Percentiles rank a stretch among this genome's conserved stretches.
Conservation (phyloP, 441 rosid genomes). For the Arabidopsis lyrata region DNA sequence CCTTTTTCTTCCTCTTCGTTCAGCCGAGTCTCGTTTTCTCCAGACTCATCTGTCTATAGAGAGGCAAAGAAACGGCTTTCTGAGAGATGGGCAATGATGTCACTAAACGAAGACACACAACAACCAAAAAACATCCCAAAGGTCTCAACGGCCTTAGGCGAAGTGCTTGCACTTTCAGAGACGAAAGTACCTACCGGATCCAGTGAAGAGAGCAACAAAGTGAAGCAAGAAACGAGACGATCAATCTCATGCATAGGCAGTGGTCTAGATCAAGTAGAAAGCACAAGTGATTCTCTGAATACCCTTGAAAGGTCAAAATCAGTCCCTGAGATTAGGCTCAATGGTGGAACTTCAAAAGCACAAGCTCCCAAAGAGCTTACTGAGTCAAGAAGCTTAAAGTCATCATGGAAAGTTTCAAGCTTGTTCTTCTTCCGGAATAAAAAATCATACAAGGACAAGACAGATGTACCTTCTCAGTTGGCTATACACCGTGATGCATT, state of each 20-base stretch:
- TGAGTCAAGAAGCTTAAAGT: slow-evolving; percentile 61
- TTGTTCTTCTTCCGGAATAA: slow-evolving; percentile 79
- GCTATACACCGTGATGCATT: slow-evolving; percentile 39
- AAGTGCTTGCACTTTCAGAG: slow-evolving; percentile 93
- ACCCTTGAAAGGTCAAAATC: slow-evolving; percentile 78
- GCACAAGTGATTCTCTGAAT: slow-evolving; percentile 53
- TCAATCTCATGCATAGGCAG: slow-evolving; percentile 60
- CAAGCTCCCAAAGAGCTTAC: slow-evolving; percentile 57
- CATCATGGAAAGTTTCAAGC: slow-evolving; percentile 83
- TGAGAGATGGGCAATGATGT: slow-evolving; percentile 94
- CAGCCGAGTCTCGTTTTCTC: slow-evolving; percentile 77
- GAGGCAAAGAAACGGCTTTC: slow-evolving; percentile 98
- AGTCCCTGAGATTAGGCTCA: slow-evolving; percentile 59
- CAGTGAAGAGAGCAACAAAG: slow-evolving; percentile 47
- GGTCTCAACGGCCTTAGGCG: slow-evolving; percentile 90
- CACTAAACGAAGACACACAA: slow-evolving; percentile 53
- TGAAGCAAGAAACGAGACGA: slow-evolving; percentile 50
- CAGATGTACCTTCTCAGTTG: slow-evolving; percentile 46
- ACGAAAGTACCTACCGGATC: slow-evolving; percentile 49
- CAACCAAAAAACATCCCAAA: slow-evolving; percentile 44
- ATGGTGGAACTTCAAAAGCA: slow-evolving; percentile 49
- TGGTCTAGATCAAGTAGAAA: slow-evolving; percentile 53
- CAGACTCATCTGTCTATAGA: slow-evolving; percentile 92
- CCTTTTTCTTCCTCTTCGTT: slow-evolving; percentile 73
- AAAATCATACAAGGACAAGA: slow-evolving; percentile 65